Evolutionary conservation across 1,139 yeast species (phyloP), one percentile per base, ranked within the genome.

Genomic region (Candida mesenterica): DNA sequence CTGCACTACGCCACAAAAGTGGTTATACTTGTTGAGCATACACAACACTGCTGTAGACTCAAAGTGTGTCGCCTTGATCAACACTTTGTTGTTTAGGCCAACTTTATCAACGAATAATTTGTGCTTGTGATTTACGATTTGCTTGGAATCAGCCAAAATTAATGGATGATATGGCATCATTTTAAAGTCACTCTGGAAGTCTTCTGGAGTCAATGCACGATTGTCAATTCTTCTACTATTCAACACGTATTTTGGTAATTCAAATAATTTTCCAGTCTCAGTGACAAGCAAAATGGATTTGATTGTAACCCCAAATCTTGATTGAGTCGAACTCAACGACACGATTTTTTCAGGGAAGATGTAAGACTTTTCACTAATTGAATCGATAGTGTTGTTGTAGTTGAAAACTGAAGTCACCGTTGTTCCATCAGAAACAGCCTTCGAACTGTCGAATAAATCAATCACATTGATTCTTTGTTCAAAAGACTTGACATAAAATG

Each of bases 11-110:
- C 94, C 82, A 54, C 90, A 86, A 62, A 85, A 90, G 15, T 84
- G 60, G 53, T 87, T 95, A 18, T 59, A 51, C 28, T 70, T 64
- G 24, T 87, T 88, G 36, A 75, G 63, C 16, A 77, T 73, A 44
- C 94, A 82, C 2, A 89, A 74, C 24, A 85, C 68, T 2, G 83
- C 68, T 0, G 97, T 88, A 1, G 95, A 85, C 58, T 92, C 98
- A 39, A 88, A 65, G 31, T 77, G 72, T 0, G 97, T 83, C 2
- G 92, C 78, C 23, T 70, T 62, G 1, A 86, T 68, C 17, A 79
- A 57, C 2, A 82, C 52, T 13, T 55, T 38, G 48, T 33, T 52
- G n/a, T 24, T 24, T 24, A 12, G 13, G 5, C 26, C 26, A 39
- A 41, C 72, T 56, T 22, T 57, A 43, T 49, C 78, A 72, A 28